These are phyloP conservation scores for Malus hybrid DNA, from an alignment of 331 rosid genomes.

Conservation along the genomic window DNA sequence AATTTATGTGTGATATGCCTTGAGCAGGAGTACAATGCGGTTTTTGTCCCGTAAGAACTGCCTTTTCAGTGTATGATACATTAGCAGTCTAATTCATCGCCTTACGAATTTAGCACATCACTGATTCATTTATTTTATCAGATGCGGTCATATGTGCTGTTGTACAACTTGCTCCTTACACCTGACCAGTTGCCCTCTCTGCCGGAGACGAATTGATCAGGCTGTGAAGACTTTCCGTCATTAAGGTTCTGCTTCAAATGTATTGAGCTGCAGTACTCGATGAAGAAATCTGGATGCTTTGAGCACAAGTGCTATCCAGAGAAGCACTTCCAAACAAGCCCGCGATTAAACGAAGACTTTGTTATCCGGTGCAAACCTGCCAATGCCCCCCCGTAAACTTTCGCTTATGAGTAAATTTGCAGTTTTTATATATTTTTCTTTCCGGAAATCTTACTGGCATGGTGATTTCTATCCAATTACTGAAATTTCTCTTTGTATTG, in stretches of 20 bases:
- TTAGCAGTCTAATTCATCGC: neutral
- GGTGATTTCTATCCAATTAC: neutral
- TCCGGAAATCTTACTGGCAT: neutral
- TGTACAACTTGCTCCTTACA: constrained; percentile 79
- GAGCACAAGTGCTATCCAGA: neutral
- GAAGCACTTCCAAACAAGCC: neutral
- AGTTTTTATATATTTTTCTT: neutral
- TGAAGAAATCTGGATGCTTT: neutral
- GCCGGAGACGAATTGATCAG: constrained; percentile 81
- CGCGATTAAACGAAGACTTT: neutral
- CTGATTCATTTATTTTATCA: constrained; percentile 25
- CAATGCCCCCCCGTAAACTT: neutral
- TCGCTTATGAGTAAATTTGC: neutral
- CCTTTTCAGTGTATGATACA: neutral
- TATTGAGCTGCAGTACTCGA: neutral
- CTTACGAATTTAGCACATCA: neutral
- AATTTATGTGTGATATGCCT: constrained; percentile 95
- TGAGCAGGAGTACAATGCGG: constrained; percentile 84
- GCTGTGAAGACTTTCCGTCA: constrained; percentile 87
- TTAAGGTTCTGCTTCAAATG: constrained; percentile 28
- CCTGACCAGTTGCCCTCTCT: constrained; percentile 84
- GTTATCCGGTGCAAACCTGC: neutral
- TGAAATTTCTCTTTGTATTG: too few species aligned
- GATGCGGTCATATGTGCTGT: constrained; percentile 99
- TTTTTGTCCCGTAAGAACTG: constrained; percentile 86